Base-by-base conservation (phyloP, 164 flowering plant species). In the Liriodendron chinense region DNA sequence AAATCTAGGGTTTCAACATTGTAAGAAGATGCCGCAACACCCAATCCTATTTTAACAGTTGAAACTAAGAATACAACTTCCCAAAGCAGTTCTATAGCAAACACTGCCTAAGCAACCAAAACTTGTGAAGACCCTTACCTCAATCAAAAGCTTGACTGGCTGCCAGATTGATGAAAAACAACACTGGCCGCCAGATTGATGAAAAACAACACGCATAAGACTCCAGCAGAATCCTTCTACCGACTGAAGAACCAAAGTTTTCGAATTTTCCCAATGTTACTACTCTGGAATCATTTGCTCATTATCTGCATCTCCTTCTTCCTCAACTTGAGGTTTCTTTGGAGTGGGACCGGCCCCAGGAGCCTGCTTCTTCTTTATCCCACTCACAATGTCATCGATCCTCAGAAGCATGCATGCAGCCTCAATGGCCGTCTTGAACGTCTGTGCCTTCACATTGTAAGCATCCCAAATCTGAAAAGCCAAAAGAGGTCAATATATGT, bases 341-440 rank as follows among this genome's bases (percentile, higher is more conserved):
- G 96, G 92, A 34, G 75, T 87, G 77, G 59, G 80, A 23, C 84
- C 75, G 16, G 90, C 82, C 28, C 98, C 97, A 68, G 96, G 91
- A 25, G 97, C 86, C 75, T 94, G 92, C 85, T 89, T 91, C 89
- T 95, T 93, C 86, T 96, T 96, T 68, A 96, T 94, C 1, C 99
- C 99, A 75, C 99, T 96, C 12, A 96, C 99, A 53, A 96, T 90
- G 71, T 96, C 99, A 82, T 96, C 99, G 26, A 96, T 96, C 80
- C 99, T 92, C 25, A 96, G 86, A 78, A 96, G 98, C 98, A 96
- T 90, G 82, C 95, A 93, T n/a, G 99, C 94, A 23, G 98, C 99
- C 80, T 96, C 99, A 25, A 96, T 96, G 69, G 99, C 94, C 3
- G 99, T 96, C 83, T 96, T 96, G 72, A 90, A 96, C 5, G 99